These are phyloP conservation scores for Suillus ampliporus DNA, from an alignment of 768 basidiomycete species.

Conservation along the genomic window DNA sequence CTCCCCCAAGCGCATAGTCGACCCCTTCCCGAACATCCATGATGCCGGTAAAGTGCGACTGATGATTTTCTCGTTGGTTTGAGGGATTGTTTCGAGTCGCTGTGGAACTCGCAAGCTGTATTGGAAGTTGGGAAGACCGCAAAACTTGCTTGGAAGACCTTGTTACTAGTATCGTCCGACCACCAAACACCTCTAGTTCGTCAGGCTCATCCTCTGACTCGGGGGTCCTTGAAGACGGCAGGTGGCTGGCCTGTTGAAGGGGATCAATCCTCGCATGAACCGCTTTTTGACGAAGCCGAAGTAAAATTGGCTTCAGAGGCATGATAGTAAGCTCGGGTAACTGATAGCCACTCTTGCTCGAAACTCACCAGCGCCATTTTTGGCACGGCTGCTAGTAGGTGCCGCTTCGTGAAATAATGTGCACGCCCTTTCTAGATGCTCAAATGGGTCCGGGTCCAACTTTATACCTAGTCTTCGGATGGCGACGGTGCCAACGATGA, in stretches of 20 bases:
- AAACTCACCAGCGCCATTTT: slow-evolving; percentile 51
- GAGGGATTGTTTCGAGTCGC: slow-evolving; percentile 2
- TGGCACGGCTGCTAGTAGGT: slow-evolving; percentile 53
- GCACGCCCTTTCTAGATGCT: slow-evolving; percentile 53
- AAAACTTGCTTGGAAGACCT: slow-evolving; percentile 3
- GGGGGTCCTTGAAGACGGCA: slow-evolving; percentile 19
- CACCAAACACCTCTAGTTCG: slow-evolving; percentile 40
- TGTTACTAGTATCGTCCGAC: slow-evolving; percentile 36
- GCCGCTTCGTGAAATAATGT: slow-evolving; percentile 50
- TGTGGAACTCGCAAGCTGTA: background rate
- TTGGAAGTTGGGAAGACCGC: background rate
- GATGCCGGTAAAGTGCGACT: slow-evolving; percentile 7
- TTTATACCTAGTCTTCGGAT: slow-evolving; percentile 49
- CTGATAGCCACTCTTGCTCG: background rate
- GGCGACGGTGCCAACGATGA: slow-evolving; percentile 61
- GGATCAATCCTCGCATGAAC: slow-evolving; percentile 33
- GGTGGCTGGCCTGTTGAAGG: slow-evolving; percentile 17
- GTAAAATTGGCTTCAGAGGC: slow-evolving; percentile 47
- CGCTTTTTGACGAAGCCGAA: slow-evolving; percentile 51
- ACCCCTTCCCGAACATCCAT: background rate
- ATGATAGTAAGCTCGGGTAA: background rate
- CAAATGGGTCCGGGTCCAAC: slow-evolving; percentile 51
- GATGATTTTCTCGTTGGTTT: slow-evolving; percentile 6
- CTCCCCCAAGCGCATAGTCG: background rate
- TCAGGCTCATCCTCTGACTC: slow-evolving; percentile 22